These are phyloP conservation scores for Byssoonygena ceratinophila DNA, from an alignment of 2,329 filamentous ascomycete genomes.

Conservation along the genomic window DNA sequence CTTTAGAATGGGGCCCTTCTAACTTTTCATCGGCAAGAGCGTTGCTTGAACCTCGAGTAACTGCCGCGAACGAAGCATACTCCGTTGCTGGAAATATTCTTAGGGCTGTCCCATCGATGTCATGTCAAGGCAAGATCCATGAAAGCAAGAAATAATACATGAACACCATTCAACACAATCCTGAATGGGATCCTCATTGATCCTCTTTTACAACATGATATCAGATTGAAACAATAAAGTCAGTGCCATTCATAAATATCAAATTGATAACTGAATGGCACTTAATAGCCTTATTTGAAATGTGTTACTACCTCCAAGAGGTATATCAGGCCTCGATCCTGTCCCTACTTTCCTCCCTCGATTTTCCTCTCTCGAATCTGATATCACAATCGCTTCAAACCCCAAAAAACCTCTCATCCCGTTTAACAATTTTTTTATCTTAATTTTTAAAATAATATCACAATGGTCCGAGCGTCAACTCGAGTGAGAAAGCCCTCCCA, in stretches of 20 bases:
- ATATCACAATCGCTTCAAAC: neutral
- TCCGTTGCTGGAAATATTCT: no score
- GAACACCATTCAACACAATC: neutral
- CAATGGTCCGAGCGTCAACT: constrained; percentile 21
- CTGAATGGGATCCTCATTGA: neutral
- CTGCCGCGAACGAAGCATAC: no score
- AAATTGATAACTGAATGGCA: neutral
- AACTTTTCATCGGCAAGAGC: no score
- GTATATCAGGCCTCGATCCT: neutral
- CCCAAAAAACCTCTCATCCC: neutral
- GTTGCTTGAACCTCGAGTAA: no score
- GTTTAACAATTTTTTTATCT: neutral
- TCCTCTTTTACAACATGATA: neutral
- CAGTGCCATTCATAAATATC: neutral
- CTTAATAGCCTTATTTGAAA: neutral
- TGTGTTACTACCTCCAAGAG: neutral
- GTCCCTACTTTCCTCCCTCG: neutral
- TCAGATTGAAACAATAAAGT: neutral
- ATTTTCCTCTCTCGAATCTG: neutral
- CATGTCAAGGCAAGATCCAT: no score
- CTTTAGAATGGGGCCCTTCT: no score
- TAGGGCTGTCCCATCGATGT: no score
- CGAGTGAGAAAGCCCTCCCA: constrained; percentile 25
- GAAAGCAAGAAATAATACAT: no score
- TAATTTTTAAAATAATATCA: neutral